A percentile compares a stretch with the other conserved stretches of the same genome.
Conservation (phyloP, 306 rosid genomes). For the Quillaja saponaria region DNA sequence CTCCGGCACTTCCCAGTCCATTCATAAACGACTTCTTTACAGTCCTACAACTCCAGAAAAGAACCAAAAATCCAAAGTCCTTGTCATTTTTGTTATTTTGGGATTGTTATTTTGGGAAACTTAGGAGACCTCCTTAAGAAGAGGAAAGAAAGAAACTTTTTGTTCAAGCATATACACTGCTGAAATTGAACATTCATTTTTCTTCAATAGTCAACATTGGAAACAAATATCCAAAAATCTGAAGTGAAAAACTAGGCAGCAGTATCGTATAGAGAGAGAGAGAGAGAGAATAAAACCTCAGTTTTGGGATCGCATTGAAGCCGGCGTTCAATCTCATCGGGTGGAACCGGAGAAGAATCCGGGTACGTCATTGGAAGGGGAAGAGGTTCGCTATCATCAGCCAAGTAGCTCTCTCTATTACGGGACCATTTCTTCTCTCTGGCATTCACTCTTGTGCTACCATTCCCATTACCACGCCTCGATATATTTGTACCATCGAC, state of each 20-base stretch:
- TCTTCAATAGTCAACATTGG: background rate
- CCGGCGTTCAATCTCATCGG: constrained; percentile 69
- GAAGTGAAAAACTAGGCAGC: background rate
- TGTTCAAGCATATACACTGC: background rate
- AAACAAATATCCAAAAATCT: background rate
- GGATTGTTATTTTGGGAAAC: background rate
- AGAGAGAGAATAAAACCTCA: constrained; percentile 45
- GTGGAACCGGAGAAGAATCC: constrained; percentile 69
- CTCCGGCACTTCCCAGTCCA: constrained; percentile 97
- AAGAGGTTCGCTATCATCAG: constrained; percentile 62
- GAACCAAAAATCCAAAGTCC: constrained; percentile 16
- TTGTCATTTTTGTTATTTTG: background rate
- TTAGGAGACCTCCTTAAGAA: background rate
- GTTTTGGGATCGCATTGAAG: constrained; percentile 69
- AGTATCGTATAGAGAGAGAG: background rate
- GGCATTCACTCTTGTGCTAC: constrained; percentile 57
- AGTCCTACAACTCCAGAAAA: constrained; percentile 57
- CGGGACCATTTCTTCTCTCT: constrained; percentile 80
- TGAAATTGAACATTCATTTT: constrained; percentile 4
- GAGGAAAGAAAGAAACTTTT: background rate
- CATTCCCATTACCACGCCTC: constrained; percentile 39
- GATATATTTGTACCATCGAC: constrained; percentile 35
- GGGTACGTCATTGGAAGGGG: constrained; percentile 92
- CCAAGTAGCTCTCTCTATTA: constrained; percentile 69
- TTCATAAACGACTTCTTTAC: constrained; percentile 92